phyloP scores from a whole-genome alignment of 2,329 filamentous ascomycete genomes.

The Fusarium tricinctum region DNA sequence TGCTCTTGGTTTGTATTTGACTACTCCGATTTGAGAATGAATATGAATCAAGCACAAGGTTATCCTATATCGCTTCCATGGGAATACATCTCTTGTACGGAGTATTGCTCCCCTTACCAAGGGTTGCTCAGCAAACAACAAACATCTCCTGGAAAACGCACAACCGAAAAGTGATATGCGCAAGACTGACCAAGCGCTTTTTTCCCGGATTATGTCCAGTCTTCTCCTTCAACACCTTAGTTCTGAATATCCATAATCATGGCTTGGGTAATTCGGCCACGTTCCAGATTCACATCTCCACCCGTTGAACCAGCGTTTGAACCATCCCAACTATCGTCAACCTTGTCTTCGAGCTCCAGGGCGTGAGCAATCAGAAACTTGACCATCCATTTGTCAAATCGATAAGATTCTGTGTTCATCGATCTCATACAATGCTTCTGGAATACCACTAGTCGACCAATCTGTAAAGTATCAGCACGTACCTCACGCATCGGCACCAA shows the following conservation, averaged over 20 bases:
- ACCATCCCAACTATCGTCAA: conserved; percentile 46
- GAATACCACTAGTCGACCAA: conserved; percentile 53
- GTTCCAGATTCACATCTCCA: conserved; percentile 29
- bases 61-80: too few relatives aligned
- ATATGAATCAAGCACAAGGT: too few relatives aligned
- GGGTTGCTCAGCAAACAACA: too few relatives aligned
- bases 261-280: conserved; percentile 39
- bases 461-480: conserved; percentile 37
- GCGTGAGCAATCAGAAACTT: conserved; percentile 58
- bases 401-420: conserved; percentile 48
- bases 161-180: too few relatives aligned
- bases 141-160: fast-evolving
- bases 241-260: conserved; percentile 46
- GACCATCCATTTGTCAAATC: conserved; percentile 64
- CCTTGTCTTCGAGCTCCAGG: conserved; percentile 50
- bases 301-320: not conserved
- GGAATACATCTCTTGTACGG: too few relatives aligned
- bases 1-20: too few relatives aligned
- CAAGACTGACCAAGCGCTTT: too few relatives aligned
- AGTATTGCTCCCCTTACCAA: too few relatives aligned
- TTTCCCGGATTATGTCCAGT: not conserved
- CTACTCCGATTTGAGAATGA: too few relatives aligned
- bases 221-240: not conserved
- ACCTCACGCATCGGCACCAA: fast-evolving
- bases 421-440: conserved; percentile 52